Evolutionary conservation across 768 basidiomycete genomes (phyloP).

Genomic region (Inosperma sp.): DNA sequence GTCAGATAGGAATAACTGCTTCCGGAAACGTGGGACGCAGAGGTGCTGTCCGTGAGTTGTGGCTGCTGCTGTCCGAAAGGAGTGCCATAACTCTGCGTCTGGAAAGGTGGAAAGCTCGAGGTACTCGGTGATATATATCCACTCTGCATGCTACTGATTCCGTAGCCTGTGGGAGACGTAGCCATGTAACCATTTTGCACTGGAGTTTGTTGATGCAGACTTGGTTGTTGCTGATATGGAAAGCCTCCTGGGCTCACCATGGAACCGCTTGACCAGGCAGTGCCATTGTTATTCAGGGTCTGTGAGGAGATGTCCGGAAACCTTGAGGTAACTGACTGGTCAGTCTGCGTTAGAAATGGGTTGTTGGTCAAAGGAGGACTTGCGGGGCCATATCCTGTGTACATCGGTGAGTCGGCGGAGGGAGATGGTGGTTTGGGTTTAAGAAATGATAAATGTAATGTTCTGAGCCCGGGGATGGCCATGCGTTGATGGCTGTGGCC

Average conservation of each 20-base stretch:
- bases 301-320: conserved; percentile 57
- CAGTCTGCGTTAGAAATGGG: conserved; percentile 52
- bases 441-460: not conserved
- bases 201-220: conserved; percentile 34
- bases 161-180: conserved; percentile 13
- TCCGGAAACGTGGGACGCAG: conserved; percentile 35
- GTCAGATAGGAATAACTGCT: conserved; percentile 38
- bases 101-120: conserved; percentile 28
- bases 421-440: conserved; percentile 10
- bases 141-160: conserved; percentile 19
- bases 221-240: conserved; percentile 35
- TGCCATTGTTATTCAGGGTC: conserved; percentile 13
- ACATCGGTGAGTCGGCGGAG: conserved; percentile 30
- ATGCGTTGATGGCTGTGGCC: conserved; percentile 3
- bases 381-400: conserved; percentile 37
- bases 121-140: conserved; percentile 17
- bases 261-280: conserved; percentile 18
- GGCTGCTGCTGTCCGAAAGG: conserved; percentile 54
- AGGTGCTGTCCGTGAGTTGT: conserved; percentile 31
- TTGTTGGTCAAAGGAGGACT: conserved; percentile 52
- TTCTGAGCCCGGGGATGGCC: conserved; percentile 5
- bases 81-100: conserved; percentile 38
- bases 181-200: conserved; percentile 25
- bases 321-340: conserved; percentile 47
- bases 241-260: conserved; percentile 24